phyloP scores from a whole-genome alignment of 345 rosid species.

The Toxicodendron radicans region DNA sequence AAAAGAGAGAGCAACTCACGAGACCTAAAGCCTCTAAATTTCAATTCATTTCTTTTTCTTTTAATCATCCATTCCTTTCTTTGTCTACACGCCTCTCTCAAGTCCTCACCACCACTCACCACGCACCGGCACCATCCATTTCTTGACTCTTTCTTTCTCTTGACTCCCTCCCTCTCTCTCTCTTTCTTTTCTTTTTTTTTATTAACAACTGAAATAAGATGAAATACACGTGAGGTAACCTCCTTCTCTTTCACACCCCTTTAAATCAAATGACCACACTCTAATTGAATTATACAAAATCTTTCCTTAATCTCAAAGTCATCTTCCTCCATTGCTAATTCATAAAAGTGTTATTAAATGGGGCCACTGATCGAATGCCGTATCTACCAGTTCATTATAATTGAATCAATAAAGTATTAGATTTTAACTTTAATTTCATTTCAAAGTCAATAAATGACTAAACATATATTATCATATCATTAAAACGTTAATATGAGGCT shows the following conservation, averaged over 20 bases:
- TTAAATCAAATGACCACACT: constrained; percentile 34
- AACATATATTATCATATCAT: neutral
- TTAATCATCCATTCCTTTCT: constrained; percentile 45
- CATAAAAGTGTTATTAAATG: too few relatives aligned
- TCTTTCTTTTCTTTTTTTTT: constrained; percentile 5
- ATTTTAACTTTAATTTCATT: neutral
- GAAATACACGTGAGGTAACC: constrained; percentile 92
- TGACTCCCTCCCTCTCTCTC: too few relatives aligned
- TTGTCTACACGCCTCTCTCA: constrained; percentile 50
- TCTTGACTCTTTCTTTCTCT: neutral
- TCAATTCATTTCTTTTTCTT: neutral
- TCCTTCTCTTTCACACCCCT: constrained; percentile 50
- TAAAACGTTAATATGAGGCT: neutral
- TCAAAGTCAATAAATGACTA: constrained; percentile 2
- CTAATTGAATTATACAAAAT: too few relatives aligned
- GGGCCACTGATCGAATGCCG: too few relatives aligned
- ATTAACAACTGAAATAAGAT: constrained; percentile 38
- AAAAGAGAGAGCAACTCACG: constrained; percentile 55
- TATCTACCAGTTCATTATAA: too few relatives aligned
- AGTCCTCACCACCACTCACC: neutral
- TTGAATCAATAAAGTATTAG: neutral
- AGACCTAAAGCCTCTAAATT: constrained; percentile 14
- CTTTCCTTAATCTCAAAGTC: too few relatives aligned
- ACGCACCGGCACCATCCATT: neutral
- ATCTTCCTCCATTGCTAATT: too few relatives aligned